phyloP scores from a whole-genome alignment of 1,139 yeast species.

The Saccharomyces hybrid region DNA sequence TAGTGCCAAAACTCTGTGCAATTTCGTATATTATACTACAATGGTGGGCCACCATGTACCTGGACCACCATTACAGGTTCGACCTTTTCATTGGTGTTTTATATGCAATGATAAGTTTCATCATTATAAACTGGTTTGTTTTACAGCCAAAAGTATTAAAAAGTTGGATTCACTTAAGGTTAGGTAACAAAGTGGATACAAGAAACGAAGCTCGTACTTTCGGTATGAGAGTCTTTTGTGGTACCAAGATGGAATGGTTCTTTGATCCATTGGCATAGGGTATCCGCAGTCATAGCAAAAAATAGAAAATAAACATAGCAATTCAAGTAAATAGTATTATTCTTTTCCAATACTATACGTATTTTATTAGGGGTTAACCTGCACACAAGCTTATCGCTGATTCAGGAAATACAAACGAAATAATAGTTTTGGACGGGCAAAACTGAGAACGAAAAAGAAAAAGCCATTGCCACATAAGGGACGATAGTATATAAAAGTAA shows the following conservation, averaged over 20 bases:
- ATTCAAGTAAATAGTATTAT: too few relatives aligned
- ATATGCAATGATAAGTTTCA: constrained; percentile 43
- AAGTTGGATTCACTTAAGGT: constrained; percentile 27
- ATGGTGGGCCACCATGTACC: constrained; percentile 71
- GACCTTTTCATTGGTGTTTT: constrained; percentile 49
- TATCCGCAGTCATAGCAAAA: not conserved
- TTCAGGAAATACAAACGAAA: not conserved
- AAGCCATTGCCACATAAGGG: not conserved
- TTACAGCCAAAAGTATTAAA: constrained; percentile 27
- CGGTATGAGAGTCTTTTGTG: constrained; percentile 54
- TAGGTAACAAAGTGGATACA: constrained; percentile 30
- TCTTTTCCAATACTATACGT: not conserved
- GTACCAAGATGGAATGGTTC: constrained; percentile 40
- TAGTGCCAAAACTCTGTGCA: constrained; percentile 32
- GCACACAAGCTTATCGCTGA: not conserved
- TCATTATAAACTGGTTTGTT: constrained; percentile 33
- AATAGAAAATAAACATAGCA: not conserved
- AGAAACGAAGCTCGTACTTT: constrained; percentile 39
- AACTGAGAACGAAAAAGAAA: not conserved
- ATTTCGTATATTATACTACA: constrained; percentile 43
- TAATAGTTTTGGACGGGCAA: not conserved
- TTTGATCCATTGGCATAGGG: constrained; percentile 42
- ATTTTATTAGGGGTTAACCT: not conserved
- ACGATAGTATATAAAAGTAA: not conserved
- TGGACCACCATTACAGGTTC: constrained; percentile 64